Conservation (phyloP, 1,139 yeast species). For the Taphrina wiesneri region DNA sequence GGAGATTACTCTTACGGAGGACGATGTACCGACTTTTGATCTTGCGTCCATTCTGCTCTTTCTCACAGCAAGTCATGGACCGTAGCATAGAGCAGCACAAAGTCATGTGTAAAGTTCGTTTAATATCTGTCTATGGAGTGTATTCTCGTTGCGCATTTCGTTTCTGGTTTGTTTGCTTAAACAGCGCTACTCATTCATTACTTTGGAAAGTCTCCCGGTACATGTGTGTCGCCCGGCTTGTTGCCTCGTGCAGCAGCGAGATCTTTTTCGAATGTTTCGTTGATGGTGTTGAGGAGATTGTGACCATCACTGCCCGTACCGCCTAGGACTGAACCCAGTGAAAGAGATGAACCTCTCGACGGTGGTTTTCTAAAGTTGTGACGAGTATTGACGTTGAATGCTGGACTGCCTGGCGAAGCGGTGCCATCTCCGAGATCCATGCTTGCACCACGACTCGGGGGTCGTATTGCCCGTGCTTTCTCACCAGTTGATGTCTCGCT, state of each 20-base stretch:
- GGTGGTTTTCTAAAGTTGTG: slow-evolving; percentile 31
- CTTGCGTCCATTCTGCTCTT: no score
- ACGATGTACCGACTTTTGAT: slow-evolving; percentile 85
- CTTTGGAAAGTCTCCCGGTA: slow-evolving; percentile 23
- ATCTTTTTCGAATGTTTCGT: slow-evolving; percentile 31
- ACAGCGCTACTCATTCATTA: not conserved
- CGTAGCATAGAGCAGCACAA: no score
- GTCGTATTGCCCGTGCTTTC: slow-evolving; percentile 13
- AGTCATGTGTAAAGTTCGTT: not conserved
- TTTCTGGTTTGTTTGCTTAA: not conserved
- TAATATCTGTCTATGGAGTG: not conserved
- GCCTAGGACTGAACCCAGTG: slow-evolving; percentile 7
- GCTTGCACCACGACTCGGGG: slow-evolving; percentile 21
- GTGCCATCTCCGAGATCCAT: slow-evolving; percentile 22
- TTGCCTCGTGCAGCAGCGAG: slow-evolving; percentile 30
- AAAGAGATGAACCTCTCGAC: slow-evolving; percentile 24
- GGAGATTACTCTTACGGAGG: slow-evolving; percentile 97
- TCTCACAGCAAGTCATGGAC: not conserved
- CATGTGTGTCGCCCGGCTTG: slow-evolving; percentile 15
- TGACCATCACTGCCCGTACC: slow-evolving; percentile 13
- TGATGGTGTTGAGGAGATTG: slow-evolving; percentile 19
- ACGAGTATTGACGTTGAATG: slow-evolving; percentile 28
- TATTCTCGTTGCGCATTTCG: not conserved
- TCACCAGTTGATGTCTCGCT: slow-evolving; percentile 21
- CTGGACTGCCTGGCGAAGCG: slow-evolving; percentile 16